Evolutionary conservation across 2,329 filamentous ascomycete species (phyloP), one percentile per base, ranked within the genome.

Genomic region (Colletotrichum sp.): DNA sequence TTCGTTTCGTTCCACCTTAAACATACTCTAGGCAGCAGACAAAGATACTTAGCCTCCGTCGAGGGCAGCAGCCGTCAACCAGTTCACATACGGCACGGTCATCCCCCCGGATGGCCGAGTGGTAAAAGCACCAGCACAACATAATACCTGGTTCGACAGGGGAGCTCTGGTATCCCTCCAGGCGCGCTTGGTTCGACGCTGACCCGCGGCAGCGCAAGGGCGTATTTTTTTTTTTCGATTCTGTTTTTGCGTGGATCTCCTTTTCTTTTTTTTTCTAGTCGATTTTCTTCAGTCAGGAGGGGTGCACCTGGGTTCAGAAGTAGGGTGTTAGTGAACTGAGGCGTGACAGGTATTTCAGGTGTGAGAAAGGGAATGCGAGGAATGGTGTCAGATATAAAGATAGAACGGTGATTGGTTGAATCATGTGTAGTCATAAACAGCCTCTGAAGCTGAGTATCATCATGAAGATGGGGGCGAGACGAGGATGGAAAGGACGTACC

Each of bases 351-450:
- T 8, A 4, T 21, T 2, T 49, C 2, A 13, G 1, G 6, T 49
- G 18, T 21, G n/a, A 52, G 44, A 52, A 52, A 2, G n/a, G 44
- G 44, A 52, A 52, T 1, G 44, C 0, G 44, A 52, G 18, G 59
- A 2, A 34, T 63, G 15, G 62, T 1, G 32, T 78, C 73, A 78
- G 76, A 77, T 59, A 57, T 26, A 78, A 70, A 59, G 81, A 82
- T 80, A 80, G 77, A 79, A 79, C 81, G 81, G 82, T 84, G 80
- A 83, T 79, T 69, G 79, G 84, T 83, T 78, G 80, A 86, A 86
- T 86, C 84, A 86, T 79, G 2, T 21, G n/a, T 44, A 8, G 44
- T 87, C 86, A 88, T 88, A 87, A 88, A 88, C 86, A 88, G 86
- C 86, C 86, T 88, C 86, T 86, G 85, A 85, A 80, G 80, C 80